Evolutionary conservation across 83 land plant species (phyloP).

Genomic region (Thuja plicata): DNA sequence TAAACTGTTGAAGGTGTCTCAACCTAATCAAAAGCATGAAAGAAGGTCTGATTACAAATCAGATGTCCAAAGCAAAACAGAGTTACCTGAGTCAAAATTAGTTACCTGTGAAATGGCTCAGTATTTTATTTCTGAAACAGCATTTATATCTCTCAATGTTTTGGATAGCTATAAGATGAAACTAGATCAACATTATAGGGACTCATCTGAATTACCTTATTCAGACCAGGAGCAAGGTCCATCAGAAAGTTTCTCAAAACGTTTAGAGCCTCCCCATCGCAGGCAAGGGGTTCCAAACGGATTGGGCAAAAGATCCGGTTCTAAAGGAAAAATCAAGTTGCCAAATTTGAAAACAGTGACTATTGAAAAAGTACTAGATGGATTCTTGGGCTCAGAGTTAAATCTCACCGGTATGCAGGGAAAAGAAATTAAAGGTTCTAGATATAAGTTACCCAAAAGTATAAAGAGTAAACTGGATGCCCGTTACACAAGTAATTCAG

Average conservation of each 20-base stretch:
- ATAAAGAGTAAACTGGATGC: neutral
- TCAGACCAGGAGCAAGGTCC: conserved; percentile 1
- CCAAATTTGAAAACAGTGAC: neutral
- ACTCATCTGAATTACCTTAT: neutral
- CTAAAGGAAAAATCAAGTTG: neutral
- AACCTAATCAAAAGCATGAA: neutral
- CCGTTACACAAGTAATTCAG: neutral
- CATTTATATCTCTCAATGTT: neutral
- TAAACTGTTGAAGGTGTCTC: neutral
- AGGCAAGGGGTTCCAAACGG: neutral
- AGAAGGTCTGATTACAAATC: neutral
- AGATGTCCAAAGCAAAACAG: neutral
- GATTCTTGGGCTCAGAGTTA: neutral
- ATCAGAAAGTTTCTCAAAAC: neutral
- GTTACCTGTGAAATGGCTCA: neutral
- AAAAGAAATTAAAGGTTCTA: neutral
- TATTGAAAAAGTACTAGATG: neutral
- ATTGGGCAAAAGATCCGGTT: neutral
- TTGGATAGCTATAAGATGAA: neutral
- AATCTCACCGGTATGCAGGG: neutral
- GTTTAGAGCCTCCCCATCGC: neutral
- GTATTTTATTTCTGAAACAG: neutral
- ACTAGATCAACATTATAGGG: neutral
- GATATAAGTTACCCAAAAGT: neutral
- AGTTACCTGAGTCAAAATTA: neutral